phyloP scores from a whole-genome alignment of 768 basidiomycete species.

The Suillus spraguei region DNA sequence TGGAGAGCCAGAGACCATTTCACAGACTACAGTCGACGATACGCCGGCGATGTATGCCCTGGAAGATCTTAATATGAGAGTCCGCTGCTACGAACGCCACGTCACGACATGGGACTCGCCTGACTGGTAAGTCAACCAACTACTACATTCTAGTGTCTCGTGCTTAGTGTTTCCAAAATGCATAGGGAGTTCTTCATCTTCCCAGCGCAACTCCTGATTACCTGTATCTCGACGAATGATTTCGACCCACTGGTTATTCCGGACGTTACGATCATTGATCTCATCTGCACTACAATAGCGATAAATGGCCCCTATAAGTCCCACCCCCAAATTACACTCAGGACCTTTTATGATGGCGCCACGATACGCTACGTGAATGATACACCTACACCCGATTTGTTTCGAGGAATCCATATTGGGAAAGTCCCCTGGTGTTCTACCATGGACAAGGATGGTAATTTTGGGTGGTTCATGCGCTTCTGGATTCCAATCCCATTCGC shows the following conservation, averaged over 20 bases:
- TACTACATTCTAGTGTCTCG: neutral
- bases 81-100: constrained; percentile 16
- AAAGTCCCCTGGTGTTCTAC: constrained; percentile 13
- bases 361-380: constrained; percentile 10
- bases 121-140: constrained; percentile 18
- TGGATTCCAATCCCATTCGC: constrained; percentile 46
- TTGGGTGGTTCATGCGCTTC: constrained; percentile 29
- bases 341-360: neutral
- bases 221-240: constrained; percentile 16
- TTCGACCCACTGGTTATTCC: constrained; percentile 17
- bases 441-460: neutral
- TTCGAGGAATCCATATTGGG: constrained; percentile 26
- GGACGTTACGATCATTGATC: constrained; percentile 19
- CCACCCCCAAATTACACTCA: neutral
- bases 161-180: neutral
- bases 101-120: constrained; percentile 30
- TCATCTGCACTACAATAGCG: constrained; percentile 17
- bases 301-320: constrained; percentile 1
- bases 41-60: neutral
- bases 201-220: constrained; percentile 28
- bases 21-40: neutral
- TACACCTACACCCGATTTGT: neutral
- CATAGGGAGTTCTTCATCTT: constrained; percentile 17
- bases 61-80: constrained; percentile 19
- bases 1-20: neutral